A percentile compares a stretch with the other conserved stretches of the same genome.
phyloP scores from a whole-genome alignment of 768 basidiomycete genomes.

The Russula foetens region DNA sequence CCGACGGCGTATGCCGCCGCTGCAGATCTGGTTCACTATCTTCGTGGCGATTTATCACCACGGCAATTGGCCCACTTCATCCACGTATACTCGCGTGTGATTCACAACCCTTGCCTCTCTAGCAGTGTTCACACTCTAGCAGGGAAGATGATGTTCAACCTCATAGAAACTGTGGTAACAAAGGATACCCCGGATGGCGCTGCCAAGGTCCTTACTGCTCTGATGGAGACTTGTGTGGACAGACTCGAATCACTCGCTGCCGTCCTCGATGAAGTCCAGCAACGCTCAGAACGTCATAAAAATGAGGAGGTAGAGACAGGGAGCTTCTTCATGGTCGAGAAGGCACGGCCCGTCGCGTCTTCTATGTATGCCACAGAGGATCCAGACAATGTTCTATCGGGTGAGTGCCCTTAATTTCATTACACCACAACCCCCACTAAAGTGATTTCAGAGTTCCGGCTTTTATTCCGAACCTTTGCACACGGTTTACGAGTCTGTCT shows the following conservation, averaged over 20 bases:
- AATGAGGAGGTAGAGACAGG: slow-evolving; percentile 32
- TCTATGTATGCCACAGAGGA: slow-evolving; percentile 74
- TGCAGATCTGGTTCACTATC: slow-evolving; percentile 89
- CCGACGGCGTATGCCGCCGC: slow-evolving; percentile 80
- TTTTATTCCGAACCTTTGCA: slow-evolving; percentile 80
- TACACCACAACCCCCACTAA: slow-evolving; percentile 15
- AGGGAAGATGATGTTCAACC: slow-evolving; percentile 86
- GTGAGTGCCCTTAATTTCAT: slow-evolving; percentile 34
- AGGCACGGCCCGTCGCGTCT: slow-evolving; percentile 71
- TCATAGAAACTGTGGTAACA: slow-evolving; percentile 71
- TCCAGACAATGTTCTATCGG: slow-evolving; percentile 72
- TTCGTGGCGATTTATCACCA: slow-evolving; percentile 72
- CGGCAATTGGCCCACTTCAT: slow-evolving; percentile 71
- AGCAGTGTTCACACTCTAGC: slow-evolving; percentile 82
- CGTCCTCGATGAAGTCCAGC: slow-evolving; percentile 48
- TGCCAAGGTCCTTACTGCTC: slow-evolving; percentile 55
- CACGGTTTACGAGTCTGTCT: slow-evolving; percentile 83
- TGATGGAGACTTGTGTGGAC: slow-evolving; percentile 79
- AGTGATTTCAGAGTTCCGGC: slow-evolving; percentile 58
- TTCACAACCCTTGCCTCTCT: slow-evolving; percentile 81
- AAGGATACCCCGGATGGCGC: slow-evolving; percentile 70
- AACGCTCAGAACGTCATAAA: slow-evolving; percentile 39
- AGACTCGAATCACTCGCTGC: slow-evolving; percentile 75
- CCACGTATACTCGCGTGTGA: slow-evolving; percentile 76
- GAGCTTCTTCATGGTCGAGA: slow-evolving; percentile 71